Base-by-base conservation (phyloP, 2,329 filamentous ascomycete genomes). In the Fusarium irregulare region DNA sequence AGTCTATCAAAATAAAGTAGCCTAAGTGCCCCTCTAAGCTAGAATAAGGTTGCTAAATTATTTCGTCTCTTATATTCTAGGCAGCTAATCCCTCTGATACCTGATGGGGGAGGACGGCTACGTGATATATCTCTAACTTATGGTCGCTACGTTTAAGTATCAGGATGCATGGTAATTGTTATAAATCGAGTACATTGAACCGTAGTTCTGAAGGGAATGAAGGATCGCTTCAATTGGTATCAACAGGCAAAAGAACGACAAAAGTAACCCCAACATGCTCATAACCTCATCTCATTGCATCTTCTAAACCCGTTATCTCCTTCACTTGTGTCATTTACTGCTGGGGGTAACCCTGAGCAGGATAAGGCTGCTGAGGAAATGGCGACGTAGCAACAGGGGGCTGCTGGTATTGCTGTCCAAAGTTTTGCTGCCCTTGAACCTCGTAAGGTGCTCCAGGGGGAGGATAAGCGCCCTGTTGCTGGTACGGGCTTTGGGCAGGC, bases 401-500 rank as follows among this genome's bases (percentile, higher is more conserved):
- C 14, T 53, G 23, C 10, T 53, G 49, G 18, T 41, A 51, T 10
- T 41, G 51, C 20, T 75, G 75, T 28, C 47, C 64, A 6, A 66
- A 58, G 54, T 57, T 66, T 42, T 68, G 73, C 51, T 69, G 66
- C 0, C 56, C 56, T 3, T 71, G 64, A 58, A 68, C 14, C 66
- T 75, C 64, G 32, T 76, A 74, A 13, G 67, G 49, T 4, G 66
- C 50, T 12, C 63, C 45, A 9, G 74, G 73, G 27, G 74, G 68
- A 18, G 73, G 71, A 34, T 76, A 78, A 4, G 71, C 66, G 16
- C 74, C 55, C 41, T 76, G 70, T 56, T 74, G 74, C 60, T 78
- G 73, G 59, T 78, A 77, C 18, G 77, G 73, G 70, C 74, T 76
- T 30, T 73, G 74, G 0, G 70, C 27, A 20, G 74, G 73, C 21